Evolutionary conservation across 768 basidiomycete species (phyloP), one percentile per base, ranked within the genome.

Genomic region (Trichaptum fuscoviolaceum): DNA sequence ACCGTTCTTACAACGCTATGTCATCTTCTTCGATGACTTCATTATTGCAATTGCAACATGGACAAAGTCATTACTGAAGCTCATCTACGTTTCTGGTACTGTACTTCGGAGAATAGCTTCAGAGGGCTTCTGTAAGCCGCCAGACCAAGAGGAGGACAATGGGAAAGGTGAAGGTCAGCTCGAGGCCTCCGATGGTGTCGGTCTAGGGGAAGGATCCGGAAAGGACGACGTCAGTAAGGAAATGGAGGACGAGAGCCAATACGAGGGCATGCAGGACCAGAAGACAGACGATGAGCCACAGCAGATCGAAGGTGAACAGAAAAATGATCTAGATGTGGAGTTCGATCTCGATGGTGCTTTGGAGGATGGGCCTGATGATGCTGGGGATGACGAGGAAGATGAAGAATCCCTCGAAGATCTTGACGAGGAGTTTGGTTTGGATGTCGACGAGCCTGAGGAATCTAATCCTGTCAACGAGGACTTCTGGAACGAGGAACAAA

Each of bases 201-300:
- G 97, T 3, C 78, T 99, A 63, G 97, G 97, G 1, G 87, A 92
- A 70, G 97, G 97, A 1, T 80, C 84, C 1, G 97, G 97, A 0
- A 80, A 81, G 34, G 86, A 96, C 74, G 91, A 98, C 71, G 90
- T 95, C 66, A 95, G 92, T 81, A 90, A 95, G 71, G 92, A 98
- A 73, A 95, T 99, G 64, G 89, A 96, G 73, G 95, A 98, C 66
- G 95, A 99, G 77, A 91, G 92, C 71, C 96, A 99, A 71, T 92
- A 99, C 7, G 97, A 99, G 72, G 97, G 97, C 0, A 80, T 99
- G 25, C 85, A 88, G 73, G 91, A 86, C 17, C 82, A 84, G 26
- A 76, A 74, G 1, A 81, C 83, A 12, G 76, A 75, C 18, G 77
- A 84, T 20, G 67, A 74, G 12, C 69, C 70, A 23, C 42, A 62